Base-by-base conservation (phyloP, 2,329 filamentous ascomycete species). In the Pestalotiopsis sp. region DNA sequence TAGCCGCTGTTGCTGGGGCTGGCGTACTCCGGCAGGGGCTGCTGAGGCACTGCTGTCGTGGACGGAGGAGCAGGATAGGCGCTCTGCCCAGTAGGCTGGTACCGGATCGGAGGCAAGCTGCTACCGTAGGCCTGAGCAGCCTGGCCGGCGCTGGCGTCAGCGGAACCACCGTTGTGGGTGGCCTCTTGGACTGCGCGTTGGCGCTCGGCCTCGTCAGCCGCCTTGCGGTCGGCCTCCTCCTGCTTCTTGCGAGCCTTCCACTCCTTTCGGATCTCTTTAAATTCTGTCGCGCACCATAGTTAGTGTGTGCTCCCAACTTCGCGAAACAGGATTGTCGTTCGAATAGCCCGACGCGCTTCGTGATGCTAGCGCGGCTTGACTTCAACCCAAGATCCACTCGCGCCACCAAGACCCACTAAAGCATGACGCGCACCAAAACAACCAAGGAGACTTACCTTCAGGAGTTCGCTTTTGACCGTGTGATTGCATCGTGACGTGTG, bases 241-340 rank as follows among this genome's bases (percentile, higher is more conserved):
- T 98, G 96, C 93, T 99, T 99, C 89, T 98, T 98, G 77, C 96
- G 94, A 52, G 94, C 93, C 85, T 98, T 99, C 96, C 96, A 99
- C 78, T 98, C 95, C 79, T 98, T 98, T 72, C 96, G 93, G 70
- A 98, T 98, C 78, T 99, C 96, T 80, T 99, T 99, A 84, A 99
- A 98, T 81, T 98, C 96, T 98, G 78, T 73, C 76, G 70, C 69
- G 71, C 67, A 74, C 72, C 76, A 79, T 75, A 81, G 78, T 58
- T 13, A 38, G 27, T 14, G 20, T 9, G 4, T 59, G 9, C 20
- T 61, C 59, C 20, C 5, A 13, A 31, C 23, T 9, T 27, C 2
- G n/a, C 17, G 17, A n/a, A n/a, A 52, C 45, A n/a, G 17, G 14
- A n/a, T 52, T 52, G n/a, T 52, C 20, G 41, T 13, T 36, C 7